phyloP scores from a whole-genome alignment of 805 yeast species.

The Danielia oregonensis region DNA sequence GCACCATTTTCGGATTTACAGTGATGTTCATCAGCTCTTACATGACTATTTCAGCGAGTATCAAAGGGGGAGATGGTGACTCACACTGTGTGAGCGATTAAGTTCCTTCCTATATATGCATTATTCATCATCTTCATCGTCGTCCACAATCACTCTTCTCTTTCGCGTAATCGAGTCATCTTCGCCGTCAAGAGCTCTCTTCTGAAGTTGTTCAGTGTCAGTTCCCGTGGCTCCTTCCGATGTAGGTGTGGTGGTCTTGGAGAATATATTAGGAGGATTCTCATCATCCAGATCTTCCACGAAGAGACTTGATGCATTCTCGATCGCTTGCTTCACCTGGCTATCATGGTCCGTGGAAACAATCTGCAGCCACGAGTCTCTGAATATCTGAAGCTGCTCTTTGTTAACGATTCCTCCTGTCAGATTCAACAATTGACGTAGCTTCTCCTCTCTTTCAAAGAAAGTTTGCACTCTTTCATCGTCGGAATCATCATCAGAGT shows the following conservation, averaged over 20 bases:
- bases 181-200: background rate
- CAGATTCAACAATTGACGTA: conserved; percentile 36
- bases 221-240: background rate
- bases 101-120: conserved; percentile 2
- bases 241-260: conserved; percentile 2
- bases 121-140: conserved; percentile 27
- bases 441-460: conserved; percentile 51
- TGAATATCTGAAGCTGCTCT: conserved; percentile 12
- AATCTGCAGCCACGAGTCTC: conserved; percentile 14
- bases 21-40: conserved; percentile 80
- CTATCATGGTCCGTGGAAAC: conserved; percentile 1
- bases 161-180: conserved; percentile 11
- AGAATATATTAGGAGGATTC: background rate
- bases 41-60: conserved; percentile 57
- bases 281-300: conserved; percentile 15
- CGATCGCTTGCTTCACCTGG: conserved; percentile 7
- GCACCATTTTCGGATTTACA: conserved; percentile 66
- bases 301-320: conserved; percentile 12
- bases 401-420: conserved; percentile 38
- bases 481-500: conserved; percentile 64
- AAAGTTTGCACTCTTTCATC: conserved; percentile 50
- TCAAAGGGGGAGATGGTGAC: conserved; percentile 35
- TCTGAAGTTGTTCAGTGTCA: background rate
- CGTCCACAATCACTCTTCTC: conserved; percentile 22
- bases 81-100: conserved; percentile 45